Base-by-base conservation (phyloP, 2,329 filamentous ascomycete genomes). In the Ascochyta rabiei region DNA sequence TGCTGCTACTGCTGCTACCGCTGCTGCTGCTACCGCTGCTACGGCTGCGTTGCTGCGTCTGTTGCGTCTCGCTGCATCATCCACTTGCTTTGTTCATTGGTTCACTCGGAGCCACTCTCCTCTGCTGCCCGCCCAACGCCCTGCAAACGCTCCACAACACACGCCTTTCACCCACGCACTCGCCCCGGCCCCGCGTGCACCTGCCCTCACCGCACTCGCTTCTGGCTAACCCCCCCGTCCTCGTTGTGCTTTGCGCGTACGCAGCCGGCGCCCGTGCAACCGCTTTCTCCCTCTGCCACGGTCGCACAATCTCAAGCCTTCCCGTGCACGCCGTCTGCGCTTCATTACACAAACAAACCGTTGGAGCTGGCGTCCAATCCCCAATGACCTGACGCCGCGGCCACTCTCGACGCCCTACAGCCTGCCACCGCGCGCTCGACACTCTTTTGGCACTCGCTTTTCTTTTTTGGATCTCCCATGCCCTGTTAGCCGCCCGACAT, bases 331-430 rank as follows among this genome's bases (percentile, higher is more conserved):
- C 49, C 35, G 45, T 21, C 51, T 40, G 56, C 61, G 55, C 60
- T 50, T 50, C 59, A 58, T 56, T 56, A 63, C 67, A 67, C 68
- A 64, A 64, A 61, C 57, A 59, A 59, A 62, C 64, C 67, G 61
- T 70, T 68, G 64, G 60, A 64, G 51, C 63, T 55, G 65, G 59
- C 64, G 60, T 67, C 62, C 69, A 71, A 66, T 70, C 66, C 63
- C 69, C 59, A 69, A 74, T 74, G 71, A 60, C 67, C 67, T 72
- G 63, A 69, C 62, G 48, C 61, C 65, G 59, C 58, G 52, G 56
- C 54, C 65, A 41, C 63, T 38, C 53, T 62, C 60, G 53, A 68
- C 67, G 57, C 61, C 60, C 47, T 56, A 60, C 60, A 61, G 49
- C 63, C 46, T 62, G 60, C 58, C 57, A 60, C 66, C 30, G 30